Percentiles rank a stretch among this genome's conserved stretches.
Conservation (phyloP, 2,329 filamentous ascomycete species). For the Graphium sp. region DNA sequence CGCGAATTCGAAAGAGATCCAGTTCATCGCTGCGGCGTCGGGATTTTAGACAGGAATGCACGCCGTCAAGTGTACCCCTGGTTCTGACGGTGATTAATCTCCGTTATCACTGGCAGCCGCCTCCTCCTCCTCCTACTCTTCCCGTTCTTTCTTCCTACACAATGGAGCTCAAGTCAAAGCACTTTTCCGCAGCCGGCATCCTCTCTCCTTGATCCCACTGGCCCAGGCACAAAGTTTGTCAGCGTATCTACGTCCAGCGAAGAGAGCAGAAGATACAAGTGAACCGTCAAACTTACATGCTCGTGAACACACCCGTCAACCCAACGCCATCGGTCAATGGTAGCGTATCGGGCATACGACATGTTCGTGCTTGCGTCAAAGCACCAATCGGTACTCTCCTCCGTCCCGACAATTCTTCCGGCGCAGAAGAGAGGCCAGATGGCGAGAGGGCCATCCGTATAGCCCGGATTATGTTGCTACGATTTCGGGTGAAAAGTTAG, state of each 20-base stretch:
- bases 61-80: too few relatives aligned
- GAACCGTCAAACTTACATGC: conserved; percentile 12
- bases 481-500: conserved; percentile 1
- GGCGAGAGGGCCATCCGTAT: conserved; percentile 14
- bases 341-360: conserved; percentile 20
- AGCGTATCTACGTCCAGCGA: conserved; percentile 2
- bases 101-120: too few relatives aligned
- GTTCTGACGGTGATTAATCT: too few relatives aligned
- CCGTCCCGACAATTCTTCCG: conserved; percentile 16
- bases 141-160: too few relatives aligned
- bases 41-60: too few relatives aligned
- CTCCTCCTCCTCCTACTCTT: too few relatives aligned
- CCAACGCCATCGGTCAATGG: conserved; percentile 20
- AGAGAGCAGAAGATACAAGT: too few relatives aligned
- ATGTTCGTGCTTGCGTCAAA: conserved; percentile 20
- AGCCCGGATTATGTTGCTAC: conserved; percentile 20
- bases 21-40: too few relatives aligned
- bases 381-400: conserved; percentile 16
- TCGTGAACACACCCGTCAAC: conserved; percentile 21
- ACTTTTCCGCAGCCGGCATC: conserved; percentile 11
- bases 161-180: conserved; percentile 6
- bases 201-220: conserved; percentile 17
- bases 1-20: too few relatives aligned
- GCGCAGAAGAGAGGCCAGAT: conserved; percentile 21
- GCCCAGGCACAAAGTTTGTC: background rate